Base-by-base conservation (phyloP, 2,329 filamentous ascomycete species). In the Fusarium musae region DNA sequence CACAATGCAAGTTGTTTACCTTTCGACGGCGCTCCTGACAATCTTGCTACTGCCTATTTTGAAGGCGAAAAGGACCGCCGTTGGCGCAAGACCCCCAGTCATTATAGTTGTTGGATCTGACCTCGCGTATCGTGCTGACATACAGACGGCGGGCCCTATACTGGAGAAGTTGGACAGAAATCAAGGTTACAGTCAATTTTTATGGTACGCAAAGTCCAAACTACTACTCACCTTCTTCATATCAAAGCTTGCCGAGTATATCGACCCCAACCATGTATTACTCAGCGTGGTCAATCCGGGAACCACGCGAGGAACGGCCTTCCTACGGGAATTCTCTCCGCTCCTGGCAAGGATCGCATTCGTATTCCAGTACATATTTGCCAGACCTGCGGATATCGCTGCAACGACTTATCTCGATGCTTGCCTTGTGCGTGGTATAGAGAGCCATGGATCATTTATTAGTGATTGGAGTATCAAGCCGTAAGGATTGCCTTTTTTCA, bases 141-240 rank as follows among this genome's bases (percentile, higher is more conserved):
- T 36, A 0, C 4, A 23, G 8, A 50, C 16, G 3, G 15, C 5
- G 2, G 30, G n/a, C 30, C 30, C 30, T 0, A 6, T 50, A 3
- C 30, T 50, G 30, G 47, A 19, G 12, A 30, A 23, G n/a, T 10
- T 36, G n/a, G 47, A 50, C 16, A 50, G 9, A 10, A 11, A 36
- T 10, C 5, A 34, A 7, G 16, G 11, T 7, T 50, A 50, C 8
- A 50, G n/a, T 5, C 30, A 36, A 50, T 50, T 36, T 19, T 5
- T 15, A 13, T 50, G 47, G 47, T 50, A 36, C 17, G 16, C 30
- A 11, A 11, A 30, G 2, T 50, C 30, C 2, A 50, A 50, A 5
- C 16, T 50, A 0, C 47, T 50, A 0, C 30, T 50, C 21, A 50
- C n/a, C 4, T 36, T 34, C 30, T 50, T 50, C 11, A 0, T 50